Base-by-base conservation (phyloP, 2,329 filamentous ascomycete genomes). In the Pseudofabraea citricarpa region DNA sequence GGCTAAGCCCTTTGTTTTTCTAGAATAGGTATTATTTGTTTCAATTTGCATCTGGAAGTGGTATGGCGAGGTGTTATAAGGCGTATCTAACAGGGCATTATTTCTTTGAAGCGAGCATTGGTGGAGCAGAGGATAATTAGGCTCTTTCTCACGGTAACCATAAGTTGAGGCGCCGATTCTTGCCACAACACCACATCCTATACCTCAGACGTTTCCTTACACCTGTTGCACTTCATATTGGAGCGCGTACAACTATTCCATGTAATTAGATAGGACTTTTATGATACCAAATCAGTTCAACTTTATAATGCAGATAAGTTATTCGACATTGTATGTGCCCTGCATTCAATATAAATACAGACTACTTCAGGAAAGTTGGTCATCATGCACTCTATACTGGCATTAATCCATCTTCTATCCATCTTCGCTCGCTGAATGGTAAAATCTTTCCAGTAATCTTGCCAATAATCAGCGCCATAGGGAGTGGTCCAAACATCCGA, bases 401-500 rank as follows among this genome's bases (percentile, higher is more conserved):
- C 56, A 70, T 46, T 3, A 77, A 47, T 3, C 62, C 64, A 50
- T 68, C 72, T 10, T 64, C 61, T 15, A 83, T 66, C 70, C 72
- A 78, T 35, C 64, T 64, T 36, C 73, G 68, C 56, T 74, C 72
- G 9, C 61, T 65, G 59, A 70, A 71, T 1, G 79, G 76, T 48
- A 75, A 69, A 1, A 70, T 56, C 49, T 68, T 79, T 50, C 75
- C 84, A 29, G 91, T 67, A 2, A 93, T 82, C 62, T 95, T 97
- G 36, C 90, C 90, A 56, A 77, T 82, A 35, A 98, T 78, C 50
- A 98, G 69, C 2, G 80, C 91, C 59, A 98, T 69, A 1, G 93
- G 93, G 21, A 98, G 63, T 0, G 93, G 89, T 0, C 93, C 93
- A 67, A 85, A 95, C 31, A 82, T 72, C 49, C 93, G 81, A 33